Base-by-base conservation (phyloP, 176 grass and related monocot genomes). In the Musa troglodytarum region DNA sequence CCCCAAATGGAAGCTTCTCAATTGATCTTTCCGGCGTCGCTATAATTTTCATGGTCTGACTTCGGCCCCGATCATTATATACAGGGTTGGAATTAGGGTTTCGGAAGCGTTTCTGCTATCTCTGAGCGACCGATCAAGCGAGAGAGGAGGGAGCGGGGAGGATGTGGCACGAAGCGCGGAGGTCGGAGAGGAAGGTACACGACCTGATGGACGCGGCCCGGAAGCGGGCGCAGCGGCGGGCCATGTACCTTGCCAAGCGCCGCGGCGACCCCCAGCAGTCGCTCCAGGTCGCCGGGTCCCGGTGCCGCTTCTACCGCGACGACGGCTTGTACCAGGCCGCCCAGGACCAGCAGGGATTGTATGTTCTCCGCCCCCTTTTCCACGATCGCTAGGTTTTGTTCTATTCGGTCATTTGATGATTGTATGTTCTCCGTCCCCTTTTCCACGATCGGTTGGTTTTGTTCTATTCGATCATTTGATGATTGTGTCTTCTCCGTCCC, bases 91-190 rank as follows among this genome's bases (percentile, higher is more conserved):
- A 10, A 10, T 59, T 59, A 34, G 57, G 57, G 15, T 8, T 19
- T 59, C 57, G 1, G 57, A 20, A 59, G 16, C 21, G 26, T 23
- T 10, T 63, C 21, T 1, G 13, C 50, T 57, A 23, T n/a, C n/a
- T 21, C 43, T 53, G 24, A 34, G 59, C 16, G 76, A n/a, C 17
- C 3, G 54, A 73, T 17, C 11, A 23, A 63, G 50, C 15, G 4
- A 59, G 49, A 13, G 63, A 24, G 53, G 20, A 15, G 20, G 9
- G 11, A 19, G 43, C 11, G 19, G 12, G 22, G 71, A 80, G 63
- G 82, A 99, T 99, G 95, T 94, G 95, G 95, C 95, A 99, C 79
- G 95, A 99, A 85, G 95, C 91, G 75, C 83, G 88, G 82, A 82
- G 83, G 75, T 92, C 95, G 11, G 91, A 99, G 84, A 84, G 84